Percentiles rank a stretch among this genome's conserved stretches.
phyloP scores from a whole-genome alignment of 192 early-diverging fungal species.

The Neocallimastix lanati region DNA sequence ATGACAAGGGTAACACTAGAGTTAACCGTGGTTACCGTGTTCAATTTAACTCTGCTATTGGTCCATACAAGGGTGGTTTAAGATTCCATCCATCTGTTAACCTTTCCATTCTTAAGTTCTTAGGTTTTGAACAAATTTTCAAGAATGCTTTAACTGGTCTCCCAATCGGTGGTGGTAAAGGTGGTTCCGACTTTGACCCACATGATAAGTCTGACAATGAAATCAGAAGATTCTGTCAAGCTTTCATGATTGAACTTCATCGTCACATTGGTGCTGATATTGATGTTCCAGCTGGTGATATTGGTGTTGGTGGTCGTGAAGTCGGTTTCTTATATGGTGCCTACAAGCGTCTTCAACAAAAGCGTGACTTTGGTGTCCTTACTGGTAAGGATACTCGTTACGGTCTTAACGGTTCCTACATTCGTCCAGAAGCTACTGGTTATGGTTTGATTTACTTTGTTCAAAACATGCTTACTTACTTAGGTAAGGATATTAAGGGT shows the following conservation, averaged over 20 bases:
- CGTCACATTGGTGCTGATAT: conserved; percentile 30
- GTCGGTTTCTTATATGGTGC: conserved; percentile 30
- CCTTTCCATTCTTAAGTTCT: conserved; percentile 30
- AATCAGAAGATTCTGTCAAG: conserved; percentile 29
- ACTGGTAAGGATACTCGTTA: conserved; percentile 16
- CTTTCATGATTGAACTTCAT: conserved; percentile 30
- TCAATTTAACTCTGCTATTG: conserved; percentile 33
- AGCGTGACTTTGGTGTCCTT: conserved; percentile 22
- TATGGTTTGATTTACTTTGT: conserved; percentile 35
- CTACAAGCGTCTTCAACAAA: conserved; percentile 31
- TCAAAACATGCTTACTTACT: conserved; percentile 9
- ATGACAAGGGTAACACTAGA: conserved; percentile 23
- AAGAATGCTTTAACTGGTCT: conserved; percentile 35
- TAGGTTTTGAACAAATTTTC: conserved; percentile 34
- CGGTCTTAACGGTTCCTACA: conserved; percentile 25
- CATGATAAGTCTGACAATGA: conserved; percentile 25
- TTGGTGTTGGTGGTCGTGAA: conserved; percentile 26
- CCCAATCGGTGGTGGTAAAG: conserved; percentile 31
- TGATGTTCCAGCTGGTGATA: conserved; percentile 29
- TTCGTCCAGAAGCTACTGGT: conserved; percentile 32
- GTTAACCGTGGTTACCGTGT: conserved; percentile 34
- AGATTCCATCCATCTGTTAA: conserved; percentile 35
- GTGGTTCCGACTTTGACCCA: conserved; percentile 27
- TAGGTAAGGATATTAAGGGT: conserved; percentile 19
- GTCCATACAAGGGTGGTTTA: conserved; percentile 34